Evolutionary conservation across 202 grass and related monocot species (phyloP).

Genomic region (Musa balbisiana): DNA sequence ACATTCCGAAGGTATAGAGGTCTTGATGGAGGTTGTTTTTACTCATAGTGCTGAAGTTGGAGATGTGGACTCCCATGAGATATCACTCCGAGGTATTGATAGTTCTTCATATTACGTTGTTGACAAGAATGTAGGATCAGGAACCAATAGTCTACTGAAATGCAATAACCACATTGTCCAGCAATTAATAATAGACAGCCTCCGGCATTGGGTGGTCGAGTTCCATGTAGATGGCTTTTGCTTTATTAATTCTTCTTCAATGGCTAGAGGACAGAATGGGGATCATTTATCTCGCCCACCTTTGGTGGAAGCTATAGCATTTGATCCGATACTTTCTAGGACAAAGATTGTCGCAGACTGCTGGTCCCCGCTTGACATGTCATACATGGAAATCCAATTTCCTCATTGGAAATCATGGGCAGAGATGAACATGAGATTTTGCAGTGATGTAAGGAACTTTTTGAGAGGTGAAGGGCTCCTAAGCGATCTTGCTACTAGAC

Average conservation of each 20-base stretch:
- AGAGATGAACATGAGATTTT: constrained; percentile 70
- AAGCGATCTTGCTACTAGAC: constrained; percentile 62
- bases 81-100: constrained; percentile 72
- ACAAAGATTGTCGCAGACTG: constrained; percentile 87
- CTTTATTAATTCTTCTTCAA: constrained; percentile 75
- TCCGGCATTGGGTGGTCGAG: constrained; percentile 81
- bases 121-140: constrained; percentile 28
- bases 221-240: constrained; percentile 94
- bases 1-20: constrained; percentile 74
- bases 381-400: constrained; percentile 60
- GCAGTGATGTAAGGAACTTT: constrained; percentile 66
- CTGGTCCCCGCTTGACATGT: constrained; percentile 67
- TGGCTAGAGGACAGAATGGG: constrained; percentile 40
- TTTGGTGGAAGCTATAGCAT: constrained; percentile 78
- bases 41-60: constrained; percentile 60
- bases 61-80: constrained; percentile 39
- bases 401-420: constrained; percentile 90
- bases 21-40: constrained; percentile 74
- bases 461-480: constrained; percentile 60
- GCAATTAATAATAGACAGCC: constrained; percentile 86
- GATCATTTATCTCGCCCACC: constrained; percentile 56
- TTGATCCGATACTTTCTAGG: constrained; percentile 72
- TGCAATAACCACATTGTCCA: constrained; percentile 58
- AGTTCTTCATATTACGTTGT: constrained; percentile 57
- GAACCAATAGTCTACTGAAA: constrained; percentile 39